Conservation (phyloP, 139 green algal genomes). For the Volvox reticuliferus region DNA sequence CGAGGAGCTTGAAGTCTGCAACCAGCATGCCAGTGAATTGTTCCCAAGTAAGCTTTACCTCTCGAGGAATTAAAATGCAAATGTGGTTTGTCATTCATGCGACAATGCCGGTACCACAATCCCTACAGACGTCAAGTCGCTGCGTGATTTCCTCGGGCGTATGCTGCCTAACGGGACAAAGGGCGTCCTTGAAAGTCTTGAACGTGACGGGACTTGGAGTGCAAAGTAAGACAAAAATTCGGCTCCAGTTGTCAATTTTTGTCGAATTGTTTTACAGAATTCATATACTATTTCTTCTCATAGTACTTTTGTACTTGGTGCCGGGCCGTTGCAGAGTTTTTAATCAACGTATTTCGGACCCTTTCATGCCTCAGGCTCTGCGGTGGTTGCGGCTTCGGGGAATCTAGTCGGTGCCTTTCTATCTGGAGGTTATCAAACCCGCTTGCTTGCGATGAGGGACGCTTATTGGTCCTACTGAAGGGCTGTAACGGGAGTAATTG, state of each 20-base stretch:
- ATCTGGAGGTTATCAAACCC: not conserved
- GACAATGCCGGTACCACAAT: not conserved
- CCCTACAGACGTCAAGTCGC: not conserved
- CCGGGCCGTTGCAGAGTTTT: too few species aligned
- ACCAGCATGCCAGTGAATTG: not conserved
- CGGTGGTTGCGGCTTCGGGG: not conserved
- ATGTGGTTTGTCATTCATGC: not conserved
- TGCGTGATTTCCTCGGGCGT: not conserved
- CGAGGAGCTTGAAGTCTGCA: conserved; percentile 3
- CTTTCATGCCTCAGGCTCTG: not conserved
- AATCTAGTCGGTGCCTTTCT: not conserved
- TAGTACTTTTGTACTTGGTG: too few species aligned
- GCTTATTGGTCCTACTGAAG: not conserved
- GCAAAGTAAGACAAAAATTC: not conserved
- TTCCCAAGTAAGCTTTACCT: not conserved
- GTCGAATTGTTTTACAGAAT: too few species aligned
- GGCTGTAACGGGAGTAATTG: not conserved
- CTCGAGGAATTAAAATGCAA: not conserved
- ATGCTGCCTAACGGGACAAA: not conserved
- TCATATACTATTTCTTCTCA: too few species aligned
- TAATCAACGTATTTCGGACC: too few species aligned
- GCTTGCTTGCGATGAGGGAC: not conserved
- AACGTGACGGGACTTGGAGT: conserved; percentile 1
- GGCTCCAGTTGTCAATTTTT: too few species aligned
- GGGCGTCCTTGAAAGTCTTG: not conserved